Evolutionary conservation across 2,329 filamentous ascomycete species (phyloP).

Genomic region (Arthrinium puccinioides): DNA sequence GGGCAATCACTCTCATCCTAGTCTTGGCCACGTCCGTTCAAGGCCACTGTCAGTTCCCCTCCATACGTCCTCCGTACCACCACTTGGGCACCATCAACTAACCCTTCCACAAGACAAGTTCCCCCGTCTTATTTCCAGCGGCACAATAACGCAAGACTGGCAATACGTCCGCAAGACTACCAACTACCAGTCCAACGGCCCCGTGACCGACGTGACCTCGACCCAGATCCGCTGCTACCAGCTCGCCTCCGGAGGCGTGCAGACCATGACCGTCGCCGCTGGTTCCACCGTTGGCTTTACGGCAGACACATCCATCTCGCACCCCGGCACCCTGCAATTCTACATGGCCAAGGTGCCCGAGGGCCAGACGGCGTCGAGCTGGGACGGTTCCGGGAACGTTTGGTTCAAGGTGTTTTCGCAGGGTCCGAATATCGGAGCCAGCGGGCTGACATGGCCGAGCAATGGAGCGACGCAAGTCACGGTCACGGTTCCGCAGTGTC

Average conservation of each 20-base stretch:
- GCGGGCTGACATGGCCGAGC: conserved; percentile 32
- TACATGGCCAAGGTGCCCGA: conserved; percentile 32
- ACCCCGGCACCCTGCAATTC: conserved; percentile 31
- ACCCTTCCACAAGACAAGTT: neutral
- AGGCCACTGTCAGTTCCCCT: conserved; percentile 1
- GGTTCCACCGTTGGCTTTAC: conserved; percentile 37
- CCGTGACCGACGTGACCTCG: conserved; percentile 22
- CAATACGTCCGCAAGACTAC: conserved; percentile 21
- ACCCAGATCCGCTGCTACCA: conserved; percentile 26
- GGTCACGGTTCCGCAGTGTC: conserved; percentile 34
- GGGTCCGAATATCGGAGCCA: conserved; percentile 25
- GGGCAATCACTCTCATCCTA: too few species aligned
- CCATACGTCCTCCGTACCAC: neutral
- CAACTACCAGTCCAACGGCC: conserved; percentile 25
- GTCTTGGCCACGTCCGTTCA: conserved; percentile 1
- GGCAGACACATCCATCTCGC: conserved; percentile 31
- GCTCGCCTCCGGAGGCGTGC: conserved; percentile 21
- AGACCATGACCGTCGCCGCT: conserved; percentile 34
- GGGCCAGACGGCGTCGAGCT: conserved; percentile 28
- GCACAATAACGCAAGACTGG: conserved; percentile 1
- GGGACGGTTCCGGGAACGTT: conserved; percentile 27
- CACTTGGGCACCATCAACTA: neutral
- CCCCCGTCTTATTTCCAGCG: conserved; percentile 1
- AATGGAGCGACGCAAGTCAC: conserved; percentile 28
- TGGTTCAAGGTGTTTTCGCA: conserved; percentile 40